phyloP scores from a whole-genome alignment of 2,329 filamentous ascomycete species.

The Phyllosticta citribraziliensis region DNA sequence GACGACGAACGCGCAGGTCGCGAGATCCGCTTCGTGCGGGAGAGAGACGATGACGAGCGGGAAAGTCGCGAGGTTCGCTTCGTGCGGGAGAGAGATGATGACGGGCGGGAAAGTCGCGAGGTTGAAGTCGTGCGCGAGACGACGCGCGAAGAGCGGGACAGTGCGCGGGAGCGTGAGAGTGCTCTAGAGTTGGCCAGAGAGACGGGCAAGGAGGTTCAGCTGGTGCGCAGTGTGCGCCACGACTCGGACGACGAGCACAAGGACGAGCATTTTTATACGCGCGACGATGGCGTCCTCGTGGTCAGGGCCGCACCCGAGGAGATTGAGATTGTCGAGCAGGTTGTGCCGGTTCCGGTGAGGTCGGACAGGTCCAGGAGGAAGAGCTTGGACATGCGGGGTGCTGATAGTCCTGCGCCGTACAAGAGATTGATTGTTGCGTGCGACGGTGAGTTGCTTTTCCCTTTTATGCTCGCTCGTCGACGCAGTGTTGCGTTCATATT shows the following conservation, averaged over 20 bases:
- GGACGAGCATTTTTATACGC: constrained; percentile 2
- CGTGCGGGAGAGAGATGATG: neutral
- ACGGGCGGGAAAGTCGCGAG: neutral
- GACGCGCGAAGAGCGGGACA: neutral
- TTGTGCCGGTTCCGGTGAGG: constrained; percentile 1
- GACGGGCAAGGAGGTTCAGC: neutral
- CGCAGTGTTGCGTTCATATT: neutral
- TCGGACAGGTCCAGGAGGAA: neutral
- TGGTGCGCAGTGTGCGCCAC: neutral
- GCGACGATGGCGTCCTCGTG: constrained; percentile 4
- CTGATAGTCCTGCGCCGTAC: constrained; percentile 3
- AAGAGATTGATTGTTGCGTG: constrained; percentile 32
- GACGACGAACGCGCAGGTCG: neutral
- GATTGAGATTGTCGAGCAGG: constrained; percentile 6
- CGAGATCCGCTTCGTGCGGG: neutral
- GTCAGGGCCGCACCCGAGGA: constrained; percentile 4
- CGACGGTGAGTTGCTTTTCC: constrained; percentile 20
- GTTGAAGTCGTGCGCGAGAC: neutral
- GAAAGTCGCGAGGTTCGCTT: neutral
- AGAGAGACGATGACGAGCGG: neutral
- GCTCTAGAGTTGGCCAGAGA: neutral
- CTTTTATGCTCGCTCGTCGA: neutral
- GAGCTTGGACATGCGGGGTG: constrained; percentile 8
- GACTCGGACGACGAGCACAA: neutral
- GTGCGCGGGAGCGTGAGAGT: neutral